phyloP scores from a whole-genome alignment of 2,329 filamentous ascomycete genomes.

The Nemania sp. region DNA sequence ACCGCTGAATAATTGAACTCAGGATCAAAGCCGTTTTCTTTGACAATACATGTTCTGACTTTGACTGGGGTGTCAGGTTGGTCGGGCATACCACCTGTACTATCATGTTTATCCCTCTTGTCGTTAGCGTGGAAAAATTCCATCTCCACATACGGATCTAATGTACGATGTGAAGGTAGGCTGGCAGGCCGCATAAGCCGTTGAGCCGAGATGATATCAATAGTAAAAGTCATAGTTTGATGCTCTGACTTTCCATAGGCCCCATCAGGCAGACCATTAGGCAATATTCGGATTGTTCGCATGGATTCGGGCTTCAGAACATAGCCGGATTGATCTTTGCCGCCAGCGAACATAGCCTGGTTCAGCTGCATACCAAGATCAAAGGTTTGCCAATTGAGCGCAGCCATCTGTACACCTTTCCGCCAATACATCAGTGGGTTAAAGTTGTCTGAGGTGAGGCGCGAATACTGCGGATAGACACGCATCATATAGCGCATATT shows the following conservation, averaged over 20 bases:
- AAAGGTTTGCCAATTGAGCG: constrained; percentile 98
- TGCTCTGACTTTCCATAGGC: constrained; percentile 76
- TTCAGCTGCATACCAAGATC: constrained; percentile 97
- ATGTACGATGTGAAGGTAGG: constrained; percentile 76
- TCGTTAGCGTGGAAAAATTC: constrained; percentile 96
- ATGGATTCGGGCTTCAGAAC: constrained; percentile 92
- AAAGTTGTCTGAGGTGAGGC: constrained; percentile 91
- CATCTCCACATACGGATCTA: constrained; percentile 95
- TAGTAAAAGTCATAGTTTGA: constrained; percentile 84
- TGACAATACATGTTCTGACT: constrained; percentile 82
- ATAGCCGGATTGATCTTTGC: constrained; percentile 87
- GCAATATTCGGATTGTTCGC: constrained; percentile 74
- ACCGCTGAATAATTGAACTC: constrained; percentile 83
- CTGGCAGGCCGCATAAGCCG: constrained; percentile 87
- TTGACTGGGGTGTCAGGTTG: constrained; percentile 73
- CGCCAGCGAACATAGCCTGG: constrained; percentile 95
- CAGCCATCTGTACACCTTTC: constrained; percentile 96
- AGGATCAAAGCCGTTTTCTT: constrained; percentile 94
- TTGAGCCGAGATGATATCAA: constrained; percentile 93
- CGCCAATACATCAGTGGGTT: constrained; percentile 95
- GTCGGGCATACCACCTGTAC: constrained; percentile 66
- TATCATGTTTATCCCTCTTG: constrained; percentile 87
- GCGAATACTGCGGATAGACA: constrained; percentile 87
- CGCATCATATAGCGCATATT: constrained; percentile 93
- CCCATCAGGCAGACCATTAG: constrained; percentile 65